Evolutionary conservation across 75 land plant genomes (phyloP), one percentile per base, ranked within the genome.

Genomic region (Cupressus sempervirens): DNA sequence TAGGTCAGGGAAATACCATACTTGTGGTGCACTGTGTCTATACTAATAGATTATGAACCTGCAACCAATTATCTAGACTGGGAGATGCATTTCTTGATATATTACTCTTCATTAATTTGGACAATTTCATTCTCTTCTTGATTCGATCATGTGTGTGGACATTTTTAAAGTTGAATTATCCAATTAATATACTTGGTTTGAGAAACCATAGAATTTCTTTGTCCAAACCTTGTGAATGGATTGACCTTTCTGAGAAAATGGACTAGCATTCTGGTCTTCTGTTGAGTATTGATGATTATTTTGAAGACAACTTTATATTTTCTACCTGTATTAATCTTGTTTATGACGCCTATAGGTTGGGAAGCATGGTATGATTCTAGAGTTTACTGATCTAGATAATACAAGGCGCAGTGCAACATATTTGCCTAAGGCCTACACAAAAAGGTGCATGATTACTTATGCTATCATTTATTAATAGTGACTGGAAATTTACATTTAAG

Each of bases 11-110:
- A 98, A 91, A 84, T 98, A 79, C 99, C 99, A 30, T 88, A 83
- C 83, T 85, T 98, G 90, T 95, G 96, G 87, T 98, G 99, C 89
- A 98, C 99, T 84, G 99, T 96, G 72, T 98, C 99, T 70, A 84
- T 98, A 85, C 90, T 98, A 54, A 92, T 94, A 79, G 87, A 96
- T 89, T 98, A 95, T 88, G 98, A 98, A 89, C 85, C 89, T 87
- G 99, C 94, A 82, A 43, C 90, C 77, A 83, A 94, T 88, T 94
- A 96, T 86, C 96, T 98, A 83, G 99, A 98, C 85, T 98, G 99
- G 99, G 99, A 98, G 99, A 98, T 96, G 80, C 86, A 84, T 81
- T 88, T 87, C 50, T 79, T 79, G 30, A 79, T 18, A 4, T 11
- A 79, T 45, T 79, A 40, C 30, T 11, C 23, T 77, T 26, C 46